Evolutionary conservation across 2,329 filamentous ascomycete species (phyloP).

Genomic region (Alternaria metachromatica): DNA sequence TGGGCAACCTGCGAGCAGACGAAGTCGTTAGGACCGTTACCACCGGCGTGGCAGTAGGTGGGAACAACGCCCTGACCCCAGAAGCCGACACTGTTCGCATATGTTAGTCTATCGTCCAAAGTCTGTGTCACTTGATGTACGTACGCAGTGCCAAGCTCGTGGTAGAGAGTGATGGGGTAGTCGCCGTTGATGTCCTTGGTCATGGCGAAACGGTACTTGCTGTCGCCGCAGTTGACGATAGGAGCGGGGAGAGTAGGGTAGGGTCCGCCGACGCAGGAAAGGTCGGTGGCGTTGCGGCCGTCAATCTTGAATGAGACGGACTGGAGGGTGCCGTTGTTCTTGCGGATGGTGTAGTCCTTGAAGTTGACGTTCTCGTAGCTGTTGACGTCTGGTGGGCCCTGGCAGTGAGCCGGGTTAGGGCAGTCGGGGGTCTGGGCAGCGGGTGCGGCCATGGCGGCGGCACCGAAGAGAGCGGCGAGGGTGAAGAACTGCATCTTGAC

Average conservation of each 20-base stretch:
- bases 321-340: slow-evolving; percentile 24
- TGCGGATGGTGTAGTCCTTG: slow-evolving; percentile 26
- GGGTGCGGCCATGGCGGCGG: slow-evolving; percentile 27
- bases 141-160: slow-evolving; percentile 15
- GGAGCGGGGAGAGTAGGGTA: slow-evolving; percentile 20
- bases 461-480: slow-evolving; percentile 25
- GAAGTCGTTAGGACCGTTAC: slow-evolving; percentile 24
- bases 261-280: slow-evolving; percentile 16
- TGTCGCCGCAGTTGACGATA: slow-evolving; percentile 20
- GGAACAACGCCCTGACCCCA: slow-evolving; percentile 15
- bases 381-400: slow-evolving; percentile 10
- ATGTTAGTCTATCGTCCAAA: neutral
- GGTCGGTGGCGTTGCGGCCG: slow-evolving; percentile 20
- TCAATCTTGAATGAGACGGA: slow-evolving; percentile 29
- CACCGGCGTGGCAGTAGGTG: slow-evolving; percentile 31
- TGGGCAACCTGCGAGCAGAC: slow-evolving; percentile 21
- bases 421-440: slow-evolving; percentile 25
- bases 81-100: neutral
- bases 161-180: slow-evolving; percentile 22
- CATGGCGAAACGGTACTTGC: slow-evolving; percentile 26
- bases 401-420: slow-evolving; percentile 33
- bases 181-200: slow-evolving; percentile 1
- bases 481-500: slow-evolving; percentile 29
- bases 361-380: slow-evolving; percentile 30
- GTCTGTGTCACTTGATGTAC: neutral